Percentiles rank a stretch among this genome's conserved stretches.
phyloP scores from a whole-genome alignment of 345 rosid species.

The Dipteronia sinensis region DNA sequence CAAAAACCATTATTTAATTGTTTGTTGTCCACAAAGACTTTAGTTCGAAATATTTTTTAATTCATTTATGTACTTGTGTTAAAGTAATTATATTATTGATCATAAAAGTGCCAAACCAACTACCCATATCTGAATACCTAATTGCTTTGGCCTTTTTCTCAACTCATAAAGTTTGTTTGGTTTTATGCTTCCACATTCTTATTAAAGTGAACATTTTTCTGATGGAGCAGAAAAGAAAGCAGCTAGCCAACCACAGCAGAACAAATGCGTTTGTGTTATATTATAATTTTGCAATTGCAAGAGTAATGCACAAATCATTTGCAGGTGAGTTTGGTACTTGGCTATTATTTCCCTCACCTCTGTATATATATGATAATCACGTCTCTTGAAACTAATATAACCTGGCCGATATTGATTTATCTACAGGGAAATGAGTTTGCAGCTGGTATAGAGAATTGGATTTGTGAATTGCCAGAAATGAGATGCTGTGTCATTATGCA shows the following conservation, averaged over 20 bases:
- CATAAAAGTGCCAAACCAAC: constrained; percentile 14
- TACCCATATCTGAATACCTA: constrained; percentile 12
- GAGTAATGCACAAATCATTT: constrained; percentile 24
- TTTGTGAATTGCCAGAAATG: constrained; percentile 20
- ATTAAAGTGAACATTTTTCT: constrained; percentile 22
- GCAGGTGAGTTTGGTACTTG: constrained; percentile 29
- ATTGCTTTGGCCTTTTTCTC: constrained; percentile 22
- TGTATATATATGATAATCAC: background rate
- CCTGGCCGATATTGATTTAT: background rate
- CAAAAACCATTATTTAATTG: background rate
- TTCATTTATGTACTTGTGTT: background rate
- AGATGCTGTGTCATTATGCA: constrained; percentile 20
- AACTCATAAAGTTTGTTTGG: constrained; percentile 6
- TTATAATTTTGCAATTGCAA: constrained; percentile 43
- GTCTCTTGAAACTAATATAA: constrained; percentile 7
- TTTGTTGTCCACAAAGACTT: background rate
- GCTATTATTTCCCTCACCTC: background rate
- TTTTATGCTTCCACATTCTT: constrained; percentile 7
- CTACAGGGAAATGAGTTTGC: constrained; percentile 24
- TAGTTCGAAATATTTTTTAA: background rate
- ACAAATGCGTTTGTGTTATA: constrained; percentile 83
- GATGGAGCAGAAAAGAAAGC: constrained; percentile 71
- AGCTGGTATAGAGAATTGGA: constrained; percentile 31
- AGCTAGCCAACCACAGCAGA: constrained; percentile 58
- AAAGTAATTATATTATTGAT: constrained; percentile 8